Evolutionary conservation across 1,284 basidiomycete genomes (phyloP).

Genomic region (Heterobasidion irregulare): DNA sequence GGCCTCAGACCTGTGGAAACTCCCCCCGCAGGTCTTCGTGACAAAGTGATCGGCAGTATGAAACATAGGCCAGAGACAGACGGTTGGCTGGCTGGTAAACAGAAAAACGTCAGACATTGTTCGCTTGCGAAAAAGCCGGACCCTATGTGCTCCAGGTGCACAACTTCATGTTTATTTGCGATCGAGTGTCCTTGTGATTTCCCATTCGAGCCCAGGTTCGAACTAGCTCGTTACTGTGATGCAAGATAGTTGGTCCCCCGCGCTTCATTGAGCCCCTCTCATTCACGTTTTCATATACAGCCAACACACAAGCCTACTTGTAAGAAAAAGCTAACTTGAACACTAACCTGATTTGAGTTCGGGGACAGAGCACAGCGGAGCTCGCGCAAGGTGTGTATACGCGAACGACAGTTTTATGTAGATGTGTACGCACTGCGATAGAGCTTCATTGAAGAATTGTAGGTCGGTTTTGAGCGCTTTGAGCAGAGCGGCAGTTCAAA

Average conservation of each 20-base stretch:
- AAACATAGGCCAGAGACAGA: conserved; percentile 13
- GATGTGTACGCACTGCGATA: too few species aligned
- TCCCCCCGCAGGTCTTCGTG: conserved; percentile 9
- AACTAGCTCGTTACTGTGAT: conserved; percentile 20
- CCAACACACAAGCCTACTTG: conserved; percentile 18
- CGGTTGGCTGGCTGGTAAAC: conserved; percentile 12
- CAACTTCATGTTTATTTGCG: background rate
- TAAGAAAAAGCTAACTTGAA: conserved; percentile 5
- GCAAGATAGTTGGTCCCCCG: conserved; percentile 15
- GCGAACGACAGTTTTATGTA: too few species aligned
- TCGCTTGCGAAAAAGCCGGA: conserved; percentile 18
- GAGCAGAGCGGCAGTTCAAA: too few species aligned
- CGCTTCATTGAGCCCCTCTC: background rate
- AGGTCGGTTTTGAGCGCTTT: too few species aligned
- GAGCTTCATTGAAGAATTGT: too few species aligned
- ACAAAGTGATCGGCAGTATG: conserved; percentile 19
- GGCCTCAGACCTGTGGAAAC: conserved; percentile 7
- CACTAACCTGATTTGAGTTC: background rate
- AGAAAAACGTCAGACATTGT: conserved; percentile 16
- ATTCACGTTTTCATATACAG: conserved; percentile 6
- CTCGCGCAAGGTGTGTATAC: too few species aligned
- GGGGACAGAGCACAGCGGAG: too few species aligned
- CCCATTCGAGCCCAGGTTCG: conserved; percentile 13
- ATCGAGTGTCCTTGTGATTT: background rate
- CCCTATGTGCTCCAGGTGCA: conserved; percentile 18